Percentiles rank a stretch among this genome's conserved stretches.
Conservation (phyloP, 352 stramenopile genomes). For the Aphanomyces euteiches region DNA sequence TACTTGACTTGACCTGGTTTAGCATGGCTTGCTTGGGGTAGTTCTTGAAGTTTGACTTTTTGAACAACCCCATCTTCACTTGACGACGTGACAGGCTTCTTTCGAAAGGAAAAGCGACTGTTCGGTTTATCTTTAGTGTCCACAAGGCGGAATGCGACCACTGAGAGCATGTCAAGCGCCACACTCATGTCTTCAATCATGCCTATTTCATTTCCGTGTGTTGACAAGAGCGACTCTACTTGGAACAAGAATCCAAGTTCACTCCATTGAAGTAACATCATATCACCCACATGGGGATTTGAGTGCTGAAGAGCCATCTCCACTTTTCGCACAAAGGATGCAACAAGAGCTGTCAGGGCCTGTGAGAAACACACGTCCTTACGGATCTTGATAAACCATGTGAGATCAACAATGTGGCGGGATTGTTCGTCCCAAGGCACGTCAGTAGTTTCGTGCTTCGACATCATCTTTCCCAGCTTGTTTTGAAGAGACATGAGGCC, state of each 20-base stretch:
- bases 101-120: constrained; percentile 76
- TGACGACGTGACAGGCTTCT: constrained; percentile 31
- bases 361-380: constrained; percentile 82
- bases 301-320: constrained; percentile 78
- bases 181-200: constrained; percentile 94
- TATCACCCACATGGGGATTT: constrained; percentile 64
- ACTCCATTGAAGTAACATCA: constrained; percentile 78
- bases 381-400: constrained; percentile 80
- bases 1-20: constrained; percentile 80
- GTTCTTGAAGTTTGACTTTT: constrained; percentile 71
- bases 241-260: constrained; percentile 85
- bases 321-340: constrained; percentile 82
- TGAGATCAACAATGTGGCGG: constrained; percentile 77
- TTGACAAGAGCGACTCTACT: constrained; percentile 92
- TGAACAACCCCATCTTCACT: constrained; percentile 76
- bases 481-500: constrained; percentile 77
- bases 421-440: constrained; percentile 78
- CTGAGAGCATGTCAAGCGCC: constrained; percentile 73
- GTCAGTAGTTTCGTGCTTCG: constrained; percentile 64
- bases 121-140: constrained; percentile 81
- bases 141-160: constrained; percentile 81
- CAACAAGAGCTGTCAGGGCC: constrained; percentile 63
- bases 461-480: constrained; percentile 76
- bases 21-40: constrained; percentile 55
- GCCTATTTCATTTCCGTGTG: constrained; percentile 93